phyloP scores from a whole-genome alignment of 2,329 filamentous ascomycete genomes.

The Phyllosticta citrichinensis region DNA sequence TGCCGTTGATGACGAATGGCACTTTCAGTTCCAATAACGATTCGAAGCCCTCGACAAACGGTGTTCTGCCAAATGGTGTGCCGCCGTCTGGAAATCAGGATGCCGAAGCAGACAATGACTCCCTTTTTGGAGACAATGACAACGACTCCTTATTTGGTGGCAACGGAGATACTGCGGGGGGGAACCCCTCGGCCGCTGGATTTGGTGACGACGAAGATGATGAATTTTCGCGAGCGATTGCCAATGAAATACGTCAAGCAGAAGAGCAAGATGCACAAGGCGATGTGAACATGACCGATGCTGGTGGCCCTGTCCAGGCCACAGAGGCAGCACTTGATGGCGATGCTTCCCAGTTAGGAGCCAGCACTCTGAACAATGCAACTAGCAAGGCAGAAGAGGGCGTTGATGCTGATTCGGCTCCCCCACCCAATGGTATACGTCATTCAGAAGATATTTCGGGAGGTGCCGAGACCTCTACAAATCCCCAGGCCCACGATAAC shows the following conservation, averaged over 20 bases:
- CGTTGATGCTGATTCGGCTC: slow-evolving; percentile 12
- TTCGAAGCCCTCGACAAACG: slow-evolving; percentile 47
- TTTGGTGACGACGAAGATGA: slow-evolving; percentile 79
- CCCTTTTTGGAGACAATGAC: slow-evolving; percentile 67
- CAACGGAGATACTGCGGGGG: slow-evolving; percentile 41
- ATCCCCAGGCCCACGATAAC: slow-evolving; percentile 24
- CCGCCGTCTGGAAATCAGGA: slow-evolving; percentile 15
- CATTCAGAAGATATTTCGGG: slow-evolving; percentile 37
- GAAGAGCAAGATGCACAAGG: slow-evolving; percentile 31
- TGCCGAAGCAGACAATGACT: slow-evolving; percentile 63
- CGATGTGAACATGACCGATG: slow-evolving; percentile 37
- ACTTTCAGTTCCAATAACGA: slow-evolving; percentile 70
- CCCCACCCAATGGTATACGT: slow-evolving; percentile 39
- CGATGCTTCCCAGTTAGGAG: background rate
- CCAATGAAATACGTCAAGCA: slow-evolving; percentile 37
- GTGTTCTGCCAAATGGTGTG: slow-evolving; percentile 36
- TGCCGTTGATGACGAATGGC: slow-evolving; percentile 40
- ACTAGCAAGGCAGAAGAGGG: background rate
- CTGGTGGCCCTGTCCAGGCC: slow-evolving; percentile 33
- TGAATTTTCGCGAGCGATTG: slow-evolving; percentile 68
- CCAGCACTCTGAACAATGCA: background rate
- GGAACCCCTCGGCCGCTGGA: slow-evolving; percentile 32
- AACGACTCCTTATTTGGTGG: slow-evolving; percentile 85
- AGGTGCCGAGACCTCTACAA: slow-evolving; percentile 13
- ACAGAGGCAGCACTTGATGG: slow-evolving; percentile 12